These are phyloP conservation scores for Aspergillus bertholletiae DNA, from an alignment of 495 filamentous ascomycete genomes.

Conservation along the genomic window DNA sequence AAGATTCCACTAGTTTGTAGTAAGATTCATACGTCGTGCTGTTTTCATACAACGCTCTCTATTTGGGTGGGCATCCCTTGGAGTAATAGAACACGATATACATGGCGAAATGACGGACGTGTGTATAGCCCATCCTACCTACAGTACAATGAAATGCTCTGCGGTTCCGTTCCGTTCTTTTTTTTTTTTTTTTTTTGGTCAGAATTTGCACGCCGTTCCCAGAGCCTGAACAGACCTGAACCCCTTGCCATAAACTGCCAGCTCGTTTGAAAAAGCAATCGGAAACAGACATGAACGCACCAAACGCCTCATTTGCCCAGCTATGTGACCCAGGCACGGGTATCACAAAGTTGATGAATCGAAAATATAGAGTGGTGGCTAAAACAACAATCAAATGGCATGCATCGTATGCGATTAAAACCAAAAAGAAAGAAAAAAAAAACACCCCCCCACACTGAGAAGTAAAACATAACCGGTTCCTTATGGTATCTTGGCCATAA, in stretches of 20 bases:
- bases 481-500: background rate
- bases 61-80: background rate
- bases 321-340: slow-evolving; percentile 26
- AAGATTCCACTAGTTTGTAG: too few relatives aligned
- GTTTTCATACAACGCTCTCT: background rate
- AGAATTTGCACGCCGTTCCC: background rate
- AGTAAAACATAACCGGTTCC: slow-evolving; percentile 16
- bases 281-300: slow-evolving; percentile 7
- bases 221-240: background rate
- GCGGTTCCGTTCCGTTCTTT: background rate
- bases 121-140: background rate
- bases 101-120: background rate
- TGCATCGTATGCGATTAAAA: slow-evolving; percentile 12
- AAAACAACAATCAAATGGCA: slow-evolving; percentile 11
- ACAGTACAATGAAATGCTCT: background rate
- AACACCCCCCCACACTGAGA: too few relatives aligned
- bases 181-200: background rate
- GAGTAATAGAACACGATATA: background rate
- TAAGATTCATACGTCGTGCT: background rate
- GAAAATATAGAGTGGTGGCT: background rate
- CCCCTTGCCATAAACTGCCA: background rate
- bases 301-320: slow-evolving; percentile 31
- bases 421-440: slow-evolving; percentile 11
- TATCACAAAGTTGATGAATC: slow-evolving; percentile 24
- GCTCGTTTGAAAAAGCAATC: slow-evolving; percentile 4